Evolutionary conservation across 2,329 filamentous ascomycete species (phyloP).

Genomic region (Falciphora oryzae): DNA sequence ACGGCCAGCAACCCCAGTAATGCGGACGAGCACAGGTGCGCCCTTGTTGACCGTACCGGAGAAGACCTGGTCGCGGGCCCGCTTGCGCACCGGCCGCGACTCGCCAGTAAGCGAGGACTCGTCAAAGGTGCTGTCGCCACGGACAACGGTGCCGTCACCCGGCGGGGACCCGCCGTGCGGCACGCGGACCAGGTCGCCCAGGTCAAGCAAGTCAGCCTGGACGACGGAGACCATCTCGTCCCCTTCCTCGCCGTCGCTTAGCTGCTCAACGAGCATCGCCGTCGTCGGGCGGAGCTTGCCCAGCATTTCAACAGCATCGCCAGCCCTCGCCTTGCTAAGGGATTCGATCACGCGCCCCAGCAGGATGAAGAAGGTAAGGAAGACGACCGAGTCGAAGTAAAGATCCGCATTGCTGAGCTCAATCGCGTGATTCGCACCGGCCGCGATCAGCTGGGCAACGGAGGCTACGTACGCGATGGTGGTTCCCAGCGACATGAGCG

Average conservation of each 20-base stretch:
- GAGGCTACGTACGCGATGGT: constrained; percentile 84
- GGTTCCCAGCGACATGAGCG: constrained; percentile 84
- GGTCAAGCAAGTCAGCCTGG: constrained; percentile 64
- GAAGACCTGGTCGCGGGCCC: constrained; percentile 57
- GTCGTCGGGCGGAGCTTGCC: constrained; percentile 58
- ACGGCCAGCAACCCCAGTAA: constrained; percentile 59
- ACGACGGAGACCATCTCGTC: neutral
- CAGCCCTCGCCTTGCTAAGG: constrained; percentile 84
- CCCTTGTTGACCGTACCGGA: constrained; percentile 72
- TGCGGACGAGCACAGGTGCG: constrained; percentile 52
- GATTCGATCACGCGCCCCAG: constrained; percentile 68
- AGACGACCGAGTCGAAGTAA: constrained; percentile 92
- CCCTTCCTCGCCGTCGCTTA: neutral
- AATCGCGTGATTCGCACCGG: constrained; percentile 37
- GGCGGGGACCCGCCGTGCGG: constrained; percentile 78
- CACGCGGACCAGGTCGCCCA: constrained; percentile 68
- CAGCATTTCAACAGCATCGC: constrained; percentile 50
- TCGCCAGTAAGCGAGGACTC: constrained; percentile 87
- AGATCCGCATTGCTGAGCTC: constrained; percentile 48
- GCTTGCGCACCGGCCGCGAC: constrained; percentile 61
- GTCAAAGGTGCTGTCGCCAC: constrained; percentile 66
- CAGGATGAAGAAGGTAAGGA: constrained; percentile 83
- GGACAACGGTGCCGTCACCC: constrained; percentile 66
- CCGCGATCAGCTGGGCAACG: constrained; percentile 67
- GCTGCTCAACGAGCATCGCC: constrained; percentile 59